Conservation (phyloP, 2,329 filamentous ascomycete species). For the Rhinocladiella similis region DNA sequence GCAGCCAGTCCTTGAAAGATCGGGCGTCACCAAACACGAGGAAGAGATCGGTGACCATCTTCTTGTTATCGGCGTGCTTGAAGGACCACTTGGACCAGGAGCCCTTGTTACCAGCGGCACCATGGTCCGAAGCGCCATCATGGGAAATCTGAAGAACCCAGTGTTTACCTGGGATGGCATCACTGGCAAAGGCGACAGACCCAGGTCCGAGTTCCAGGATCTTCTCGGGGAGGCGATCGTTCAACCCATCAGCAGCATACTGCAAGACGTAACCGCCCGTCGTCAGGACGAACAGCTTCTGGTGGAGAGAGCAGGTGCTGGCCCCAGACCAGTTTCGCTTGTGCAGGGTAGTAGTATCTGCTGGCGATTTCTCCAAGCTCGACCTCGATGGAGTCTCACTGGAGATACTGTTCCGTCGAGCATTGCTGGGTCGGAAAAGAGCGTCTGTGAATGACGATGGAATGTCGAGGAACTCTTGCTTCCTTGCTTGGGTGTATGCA, state of each 20-base stretch:
- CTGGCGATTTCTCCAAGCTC: slow-evolving; percentile 26
- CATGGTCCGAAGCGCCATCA: slow-evolving; percentile 20
- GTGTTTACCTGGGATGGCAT: slow-evolving; percentile 50
- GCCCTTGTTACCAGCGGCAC: slow-evolving; percentile 33
- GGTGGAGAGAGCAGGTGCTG: slow-evolving; percentile 37
- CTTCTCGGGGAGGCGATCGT: slow-evolving; percentile 49
- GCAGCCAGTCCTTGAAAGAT: slow-evolving; percentile 47
- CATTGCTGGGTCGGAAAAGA: slow-evolving; percentile 69
- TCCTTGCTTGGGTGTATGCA: slow-evolving; percentile 80
- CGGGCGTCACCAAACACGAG: slow-evolving; percentile 46
- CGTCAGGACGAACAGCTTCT: slow-evolving; percentile 48
- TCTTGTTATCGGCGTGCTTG: slow-evolving; percentile 35
- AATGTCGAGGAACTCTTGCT: slow-evolving; percentile 69
- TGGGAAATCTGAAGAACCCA: slow-evolving; percentile 49
- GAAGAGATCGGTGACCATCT: slow-evolving; percentile 42
- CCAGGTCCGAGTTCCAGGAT: slow-evolving; percentile 46
- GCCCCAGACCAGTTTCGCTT: slow-evolving; percentile 38
- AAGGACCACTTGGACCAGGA: slow-evolving; percentile 42
- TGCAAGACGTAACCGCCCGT: slow-evolving; percentile 48
- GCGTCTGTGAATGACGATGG: slow-evolving; percentile 46
- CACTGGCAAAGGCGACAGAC: slow-evolving; percentile 51
- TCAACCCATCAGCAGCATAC: slow-evolving; percentile 45
- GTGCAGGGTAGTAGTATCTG: slow-evolving; percentile 38
- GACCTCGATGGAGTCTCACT: slow-evolving; percentile 8
- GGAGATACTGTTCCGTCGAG: slow-evolving; percentile 39